Base-by-base conservation (phyloP, 148 eudicot genomes). In the Cornus controversa region DNA sequence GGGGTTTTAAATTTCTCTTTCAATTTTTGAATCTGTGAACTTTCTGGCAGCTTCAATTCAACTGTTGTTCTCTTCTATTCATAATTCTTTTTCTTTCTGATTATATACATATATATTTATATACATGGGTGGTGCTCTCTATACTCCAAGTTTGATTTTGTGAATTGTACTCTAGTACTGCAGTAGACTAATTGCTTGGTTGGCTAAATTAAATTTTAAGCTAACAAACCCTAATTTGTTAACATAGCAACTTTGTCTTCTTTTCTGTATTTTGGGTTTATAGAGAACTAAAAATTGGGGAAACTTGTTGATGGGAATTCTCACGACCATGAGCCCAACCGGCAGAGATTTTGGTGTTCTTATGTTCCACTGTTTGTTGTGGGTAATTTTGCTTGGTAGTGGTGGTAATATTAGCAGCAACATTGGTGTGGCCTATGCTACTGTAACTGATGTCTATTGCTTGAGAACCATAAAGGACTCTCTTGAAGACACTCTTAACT, bases 391-490 rank as follows among this genome's bases (percentile, higher is more conserved):
- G 54, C 62, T 82, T 53, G 60, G 82, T 71, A 15, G 34, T 31
- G 34, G 34, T 31, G 34, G 34, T 31, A 31, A 5, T 31, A 31
- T 3, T 31, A 31, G 68, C 62, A 60, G 64, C 25, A 60, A 6
- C 25, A 60, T 68, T 40, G 45, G 47, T 77, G 26, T 79, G 62
- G 67, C 74, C 58, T 75, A 65, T 80, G 90, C 82, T 14, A 82
- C 87, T 69, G 25, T 3, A 42, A 87, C 80, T 76, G 86, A 87
- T 84, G 14, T 87, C 3, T 0, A 16, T 1, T 87, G 90, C 82
- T 78, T 87, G 78, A 45, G 7, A 78, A 29, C 14, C n/a, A 60
- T 87, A 6, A 45, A 36, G 37, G 4, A 2, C 0, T 80, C 85
- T 54, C 63, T 87, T n/a, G 15, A 69, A 45, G 90, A 87, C 75